Evolutionary conservation across 441 rosid species (phyloP), one percentile per base, ranked within the genome.

Genomic region (Adansonia madagascariensis): DNA sequence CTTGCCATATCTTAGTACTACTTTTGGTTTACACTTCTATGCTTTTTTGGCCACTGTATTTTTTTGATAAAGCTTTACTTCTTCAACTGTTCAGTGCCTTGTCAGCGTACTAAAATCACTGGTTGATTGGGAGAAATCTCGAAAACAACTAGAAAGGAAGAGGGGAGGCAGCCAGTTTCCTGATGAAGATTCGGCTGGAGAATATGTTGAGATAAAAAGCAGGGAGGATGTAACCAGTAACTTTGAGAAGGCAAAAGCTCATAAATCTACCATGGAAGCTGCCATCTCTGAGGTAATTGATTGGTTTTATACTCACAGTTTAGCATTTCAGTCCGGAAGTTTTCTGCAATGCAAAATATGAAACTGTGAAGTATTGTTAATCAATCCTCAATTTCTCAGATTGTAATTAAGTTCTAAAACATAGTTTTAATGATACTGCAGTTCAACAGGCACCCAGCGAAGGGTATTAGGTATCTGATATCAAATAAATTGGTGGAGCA

Each of bases 191-290:
- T 82, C 86, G 79, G 78, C 79, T 76, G 73, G 90, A 75, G 95
- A 88, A 84, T 80, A 89, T 77, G 70, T 75, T 60, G 95, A 89
- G 84, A 68, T 75, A 70, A 89, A 85, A 82, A 83, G 78, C 82
- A 84, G 84, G 86, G 95, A 91, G 71, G 99, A 92, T 82, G 81
- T 75, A 78, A 83, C 97, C 75, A 91, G 89, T 87, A 85, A 89
- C 82, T 97, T 94, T 88, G 99, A 91, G 87, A 94, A 90, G 89
- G 95, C 97, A 59, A 94, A 94, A 86, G 98, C 98, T 88, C 99
- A 94, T 85, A 92, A 97, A 82, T 92, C 97, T 83, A 91, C 98
- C 73, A 75, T 89, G 88, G 99, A 95, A 85, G 97, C 98, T 80
- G 98, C 97, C 71, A 80, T 92, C 77, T 85, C 92, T 64, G 98